Evolutionary conservation across 495 filamentous ascomycete species (phyloP).

Genomic region (Xylona heveae): DNA sequence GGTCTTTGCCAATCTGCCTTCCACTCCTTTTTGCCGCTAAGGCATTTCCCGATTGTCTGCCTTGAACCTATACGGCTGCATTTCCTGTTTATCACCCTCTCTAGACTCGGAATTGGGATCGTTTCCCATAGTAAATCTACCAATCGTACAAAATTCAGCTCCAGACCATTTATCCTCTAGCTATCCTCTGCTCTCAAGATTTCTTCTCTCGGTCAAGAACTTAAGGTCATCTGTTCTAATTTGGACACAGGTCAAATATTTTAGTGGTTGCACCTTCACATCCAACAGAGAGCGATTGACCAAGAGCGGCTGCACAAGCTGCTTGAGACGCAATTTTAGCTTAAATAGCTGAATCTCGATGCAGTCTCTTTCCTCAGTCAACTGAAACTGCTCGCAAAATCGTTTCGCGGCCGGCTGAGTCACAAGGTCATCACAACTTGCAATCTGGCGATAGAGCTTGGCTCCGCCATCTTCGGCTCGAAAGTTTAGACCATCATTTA

Average conservation of each 20-base stretch:
- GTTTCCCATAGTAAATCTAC: too few species aligned
- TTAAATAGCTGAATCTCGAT: background rate
- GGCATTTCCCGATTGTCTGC: too few species aligned
- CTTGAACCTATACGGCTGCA: too few species aligned
- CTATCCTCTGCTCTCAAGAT: too few species aligned
- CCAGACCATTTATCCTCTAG: too few species aligned
- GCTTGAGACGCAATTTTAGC: conserved; percentile 5
- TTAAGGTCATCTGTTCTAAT: conserved; percentile 13
- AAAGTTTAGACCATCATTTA: conserved; percentile 8
- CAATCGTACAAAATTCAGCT: too few species aligned
- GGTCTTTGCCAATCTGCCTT: too few species aligned
- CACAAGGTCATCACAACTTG: conserved; percentile 10
- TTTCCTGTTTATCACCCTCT: too few species aligned
- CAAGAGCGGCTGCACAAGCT: conserved; percentile 10
- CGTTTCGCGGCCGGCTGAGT: conserved; percentile 3
- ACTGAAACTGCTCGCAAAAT: conserved; percentile 10
- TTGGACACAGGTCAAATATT: conserved; percentile 17
- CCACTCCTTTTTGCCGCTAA: too few species aligned
- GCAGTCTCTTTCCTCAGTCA: conserved; percentile 3
- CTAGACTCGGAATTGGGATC: too few species aligned
- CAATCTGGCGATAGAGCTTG: conserved; percentile 15
- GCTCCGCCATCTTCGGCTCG: conserved; percentile 14
- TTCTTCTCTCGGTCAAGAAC: too few species aligned
- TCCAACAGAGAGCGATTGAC: conserved; percentile 9
- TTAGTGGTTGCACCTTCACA: conserved; percentile 6